These are phyloP conservation scores for Rhodotorula taiwanensis DNA, from an alignment of 768 basidiomycete genomes.

Conservation along the genomic window DNA sequence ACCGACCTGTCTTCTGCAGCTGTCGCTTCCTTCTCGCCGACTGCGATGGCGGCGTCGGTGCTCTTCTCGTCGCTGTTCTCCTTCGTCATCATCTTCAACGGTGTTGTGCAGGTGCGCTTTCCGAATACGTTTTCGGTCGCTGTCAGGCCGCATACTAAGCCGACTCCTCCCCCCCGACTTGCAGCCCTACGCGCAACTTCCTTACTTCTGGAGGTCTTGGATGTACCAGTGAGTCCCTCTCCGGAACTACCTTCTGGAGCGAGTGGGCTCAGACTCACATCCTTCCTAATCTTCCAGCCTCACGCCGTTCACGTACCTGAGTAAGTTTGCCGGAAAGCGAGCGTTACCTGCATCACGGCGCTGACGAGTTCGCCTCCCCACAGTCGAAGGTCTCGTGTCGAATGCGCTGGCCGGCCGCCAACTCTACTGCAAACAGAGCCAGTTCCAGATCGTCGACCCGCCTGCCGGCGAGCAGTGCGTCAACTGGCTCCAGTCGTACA, in stretches of 20 bases:
- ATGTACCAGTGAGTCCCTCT: conserved; percentile 48
- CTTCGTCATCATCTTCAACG: conserved; percentile 62
- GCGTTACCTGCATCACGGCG: no score
- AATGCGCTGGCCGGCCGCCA: conserved; percentile 29
- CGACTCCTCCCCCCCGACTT: no score
- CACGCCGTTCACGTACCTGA: conserved; percentile 25
- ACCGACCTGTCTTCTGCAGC: conserved; percentile 45
- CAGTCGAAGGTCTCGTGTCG: conserved; percentile 52
- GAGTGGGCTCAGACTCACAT: background rate
- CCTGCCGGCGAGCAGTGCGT: conserved; percentile 35
- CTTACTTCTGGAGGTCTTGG: conserved; percentile 55
- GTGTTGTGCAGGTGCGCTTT: conserved; percentile 54
- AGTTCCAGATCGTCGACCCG: conserved; percentile 35
- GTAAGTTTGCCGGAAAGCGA: background rate
- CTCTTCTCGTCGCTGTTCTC: conserved; percentile 48
- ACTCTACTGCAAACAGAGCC: conserved; percentile 21
- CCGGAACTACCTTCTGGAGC: background rate
- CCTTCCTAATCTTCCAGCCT: background rate
- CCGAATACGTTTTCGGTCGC: no score
- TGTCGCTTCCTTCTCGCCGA: conserved; percentile 58
- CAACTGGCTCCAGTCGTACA: conserved; percentile 31
- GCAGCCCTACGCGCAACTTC: background rate
- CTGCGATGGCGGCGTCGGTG: conserved; percentile 56
- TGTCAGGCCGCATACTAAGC: no score
- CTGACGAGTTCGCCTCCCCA: conserved; percentile 51